Base-by-base conservation (phyloP, 1,139 yeast genomes). In the Yamadazyma atlantica region DNA sequence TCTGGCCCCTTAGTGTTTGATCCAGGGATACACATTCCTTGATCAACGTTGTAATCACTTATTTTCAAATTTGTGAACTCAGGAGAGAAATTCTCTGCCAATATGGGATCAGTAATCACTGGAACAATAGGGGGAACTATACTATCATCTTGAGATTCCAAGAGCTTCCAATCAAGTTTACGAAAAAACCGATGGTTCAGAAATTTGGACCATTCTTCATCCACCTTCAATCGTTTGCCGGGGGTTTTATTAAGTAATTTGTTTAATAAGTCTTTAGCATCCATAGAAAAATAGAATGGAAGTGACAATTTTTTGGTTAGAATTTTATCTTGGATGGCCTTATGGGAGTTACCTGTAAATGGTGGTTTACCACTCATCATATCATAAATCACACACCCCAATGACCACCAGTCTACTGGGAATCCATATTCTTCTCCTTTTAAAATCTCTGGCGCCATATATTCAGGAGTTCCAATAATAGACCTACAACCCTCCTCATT, bases 321-420 rank as follows among this genome's bases (percentile, higher is more conserved):
- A 35, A 90, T 86, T 59, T 85, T 87, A 48, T 85, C 87, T 51
- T 83, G 74, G 33, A 89, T 88, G 29, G 75, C 76, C 56, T 85
- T 84, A 55, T 85, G 87, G 49, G 84, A 85, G 46, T 78, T 83
- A 2, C 97, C 97, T 0, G 95, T 85, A 57, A 87, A 89, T 2
- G 97, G 97, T 0, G 97, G 96, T 36, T 82, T 75, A 1, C 97
- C 97, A 37, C 89, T 87, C 52, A 90, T 75, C 44, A 96, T 86
- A 61, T 90, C 97, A 57, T 85, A 90, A 18, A 90, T 69, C 15
- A 63, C 68, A 37, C 66, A 60, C 3, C 69, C 69, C 35, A 63
- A 48, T 32, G 66, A 63, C 69, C 69, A 63, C 69, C 69, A 63
- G 44, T 63, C 69, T 4, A 63, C 69, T 6, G 54, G 53, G 41